Percentiles rank a stretch among this genome's conserved stretches.
Conservation (phyloP, 306 rosid genomes). For the Vachellia pachyceras region DNA sequence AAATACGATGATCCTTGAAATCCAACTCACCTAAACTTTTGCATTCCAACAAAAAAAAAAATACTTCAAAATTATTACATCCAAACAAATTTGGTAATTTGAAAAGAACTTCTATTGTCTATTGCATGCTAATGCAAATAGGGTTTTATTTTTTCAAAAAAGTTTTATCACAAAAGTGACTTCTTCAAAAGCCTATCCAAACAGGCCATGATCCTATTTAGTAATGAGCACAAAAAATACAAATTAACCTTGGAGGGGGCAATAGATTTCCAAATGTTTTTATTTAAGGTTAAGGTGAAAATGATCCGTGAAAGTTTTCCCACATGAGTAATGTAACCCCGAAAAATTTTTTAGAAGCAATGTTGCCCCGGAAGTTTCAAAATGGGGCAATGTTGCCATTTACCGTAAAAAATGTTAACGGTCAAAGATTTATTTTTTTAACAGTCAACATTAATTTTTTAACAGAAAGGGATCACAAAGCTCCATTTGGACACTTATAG, state of each 20-base stretch:
- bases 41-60: neutral
- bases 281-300: neutral
- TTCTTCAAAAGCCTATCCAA: neutral
- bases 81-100: neutral
- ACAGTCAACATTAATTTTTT: too few relatives aligned
- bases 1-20: neutral
- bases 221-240: neutral
- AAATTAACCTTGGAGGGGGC: neutral
- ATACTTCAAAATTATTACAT: neutral
- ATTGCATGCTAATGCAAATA: neutral
- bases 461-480: too few relatives aligned
- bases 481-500: too few relatives aligned
- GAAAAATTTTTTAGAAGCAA: too few relatives aligned
- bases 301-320: too few relatives aligned
- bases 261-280: neutral
- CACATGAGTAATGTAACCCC: too few relatives aligned
- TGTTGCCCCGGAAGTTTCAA: too few relatives aligned
- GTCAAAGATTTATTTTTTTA: too few relatives aligned
- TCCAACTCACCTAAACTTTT: neutral
- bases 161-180: neutral
- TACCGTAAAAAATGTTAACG: too few relatives aligned
- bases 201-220: neutral
- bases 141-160: neutral
- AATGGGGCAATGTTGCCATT: too few relatives aligned
- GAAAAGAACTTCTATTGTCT: neutral